Percentiles rank a stretch among this genome's conserved stretches.
Evolutionary conservation across 2,329 filamentous ascomycete genomes (phyloP).

Genomic region (Hymenoscyphus repandus): DNA sequence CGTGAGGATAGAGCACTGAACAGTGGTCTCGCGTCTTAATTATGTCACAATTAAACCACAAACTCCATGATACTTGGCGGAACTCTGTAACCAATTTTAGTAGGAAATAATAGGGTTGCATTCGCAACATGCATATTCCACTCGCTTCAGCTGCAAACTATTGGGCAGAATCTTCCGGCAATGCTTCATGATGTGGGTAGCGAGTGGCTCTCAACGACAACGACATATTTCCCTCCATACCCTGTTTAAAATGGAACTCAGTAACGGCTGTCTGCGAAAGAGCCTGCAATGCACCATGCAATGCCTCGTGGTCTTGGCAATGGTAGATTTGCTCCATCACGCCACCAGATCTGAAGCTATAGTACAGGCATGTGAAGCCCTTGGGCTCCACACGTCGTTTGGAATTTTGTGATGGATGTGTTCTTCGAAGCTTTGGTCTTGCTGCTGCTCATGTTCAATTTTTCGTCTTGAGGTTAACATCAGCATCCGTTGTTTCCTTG

Average conservation of each 20-base stretch:
- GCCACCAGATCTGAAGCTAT: neutral
- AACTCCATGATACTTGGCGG: neutral
- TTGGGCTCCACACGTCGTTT: neutral
- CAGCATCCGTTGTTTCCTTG: neutral
- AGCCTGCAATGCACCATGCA: constrained; percentile 6
- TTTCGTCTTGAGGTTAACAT: neutral
- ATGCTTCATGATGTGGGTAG: neutral
- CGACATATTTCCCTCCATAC: too few species aligned
- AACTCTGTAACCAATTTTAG: neutral
- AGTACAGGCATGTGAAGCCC: constrained; percentile 3
- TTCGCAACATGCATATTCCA: neutral
- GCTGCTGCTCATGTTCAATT: constrained; percentile 2
- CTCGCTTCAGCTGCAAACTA: neutral
- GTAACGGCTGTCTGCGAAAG: neutral
- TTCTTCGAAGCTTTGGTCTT: neutral
- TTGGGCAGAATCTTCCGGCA: neutral
- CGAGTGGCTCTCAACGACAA: neutral
- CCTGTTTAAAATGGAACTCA: constrained; percentile 1
- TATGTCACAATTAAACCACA: neutral
- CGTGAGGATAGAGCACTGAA: neutral
- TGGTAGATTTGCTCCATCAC: neutral
- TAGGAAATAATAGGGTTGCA: neutral
- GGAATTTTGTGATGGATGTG: neutral
- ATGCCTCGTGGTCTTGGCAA: neutral
- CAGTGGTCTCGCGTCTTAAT: neutral